Conservation (phyloP, 2,329 filamentous ascomycete species). For the Reticulascus tulasneorum region DNA sequence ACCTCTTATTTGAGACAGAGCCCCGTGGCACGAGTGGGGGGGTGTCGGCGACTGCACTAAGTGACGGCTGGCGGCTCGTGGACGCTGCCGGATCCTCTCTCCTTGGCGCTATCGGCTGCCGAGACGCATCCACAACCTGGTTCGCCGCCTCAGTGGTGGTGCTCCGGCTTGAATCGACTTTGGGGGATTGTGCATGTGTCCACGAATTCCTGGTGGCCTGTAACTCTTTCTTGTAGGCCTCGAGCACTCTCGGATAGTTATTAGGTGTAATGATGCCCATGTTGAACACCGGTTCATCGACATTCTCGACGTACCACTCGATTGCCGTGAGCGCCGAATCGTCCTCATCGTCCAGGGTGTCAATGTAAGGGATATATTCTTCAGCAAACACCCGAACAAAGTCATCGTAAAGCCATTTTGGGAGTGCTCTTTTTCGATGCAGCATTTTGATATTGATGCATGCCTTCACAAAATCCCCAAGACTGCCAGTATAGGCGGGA, state of each 20-base stretch:
- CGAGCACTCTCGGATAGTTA: constrained; percentile 30
- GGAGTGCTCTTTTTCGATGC: constrained; percentile 26
- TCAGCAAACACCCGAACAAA: constrained; percentile 42
- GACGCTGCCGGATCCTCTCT: too few species aligned
- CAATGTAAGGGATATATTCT: constrained; percentile 39
- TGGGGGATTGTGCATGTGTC: too few species aligned
- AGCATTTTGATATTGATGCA: constrained; percentile 40
- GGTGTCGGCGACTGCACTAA: too few species aligned
- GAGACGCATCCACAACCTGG: too few species aligned
- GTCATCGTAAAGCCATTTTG: constrained; percentile 47
- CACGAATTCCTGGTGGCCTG: constrained; percentile 8
- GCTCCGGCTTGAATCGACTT: too few species aligned
- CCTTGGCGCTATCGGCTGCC: too few species aligned
- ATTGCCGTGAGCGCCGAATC: constrained; percentile 30
- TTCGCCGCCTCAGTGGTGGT: too few species aligned
- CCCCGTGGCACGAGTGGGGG: too few species aligned
- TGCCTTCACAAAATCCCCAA: constrained; percentile 39
- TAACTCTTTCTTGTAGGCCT: constrained; percentile 26
- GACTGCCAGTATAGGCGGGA: constrained; percentile 35
- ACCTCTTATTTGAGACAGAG: too few species aligned
- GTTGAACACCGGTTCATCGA: constrained; percentile 17
- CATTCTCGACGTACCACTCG: constrained; percentile 35
- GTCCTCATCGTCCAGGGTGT: constrained; percentile 17
- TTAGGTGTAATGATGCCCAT: constrained; percentile 26
- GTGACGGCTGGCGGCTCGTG: too few species aligned